Percentiles rank a stretch among this genome's conserved stretches.
phyloP scores from a whole-genome alignment of 495 filamentous ascomycete genomes.

The Podospora comata region DNA sequence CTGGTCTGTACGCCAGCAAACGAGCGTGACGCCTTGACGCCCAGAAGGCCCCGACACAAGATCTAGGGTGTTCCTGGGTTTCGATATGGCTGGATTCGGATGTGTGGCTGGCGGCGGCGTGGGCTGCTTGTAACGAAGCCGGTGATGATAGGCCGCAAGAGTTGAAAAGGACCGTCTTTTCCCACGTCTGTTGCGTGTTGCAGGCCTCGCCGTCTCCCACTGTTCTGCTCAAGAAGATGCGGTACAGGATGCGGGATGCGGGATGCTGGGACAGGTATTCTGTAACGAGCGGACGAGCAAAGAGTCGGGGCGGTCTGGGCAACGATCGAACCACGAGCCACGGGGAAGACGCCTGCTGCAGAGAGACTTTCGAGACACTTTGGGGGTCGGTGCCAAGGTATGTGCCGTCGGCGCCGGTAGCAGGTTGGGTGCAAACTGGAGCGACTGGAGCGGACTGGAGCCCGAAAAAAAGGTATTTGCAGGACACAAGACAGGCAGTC shows the following conservation, averaged over 20 bases:
- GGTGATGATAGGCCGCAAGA: slow-evolving; percentile 18
- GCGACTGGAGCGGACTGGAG: background rate
- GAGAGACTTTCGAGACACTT: slow-evolving; percentile 9
- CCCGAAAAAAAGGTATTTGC: slow-evolving; percentile 10
- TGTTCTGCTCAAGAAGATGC: background rate
- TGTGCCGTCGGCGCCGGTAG: slow-evolving; percentile 16
- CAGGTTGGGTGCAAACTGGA: slow-evolving; percentile 4
- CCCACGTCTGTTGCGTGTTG: slow-evolving; percentile 20
- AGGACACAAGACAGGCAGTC: slow-evolving; percentile 10
- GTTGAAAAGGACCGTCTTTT: slow-evolving; percentile 14
- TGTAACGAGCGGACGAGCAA: slow-evolving; percentile 3
- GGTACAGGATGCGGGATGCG: slow-evolving; percentile 2
- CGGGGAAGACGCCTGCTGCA: slow-evolving; percentile 13
- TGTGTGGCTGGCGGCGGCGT: slow-evolving; percentile 29
- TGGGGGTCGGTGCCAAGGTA: slow-evolving; percentile 15
- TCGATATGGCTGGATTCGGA: slow-evolving; percentile 18
- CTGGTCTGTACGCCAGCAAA: slow-evolving; percentile 8
- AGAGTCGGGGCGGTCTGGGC: background rate
- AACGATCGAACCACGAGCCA: slow-evolving; percentile 11
- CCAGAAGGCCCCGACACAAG: slow-evolving; percentile 16
- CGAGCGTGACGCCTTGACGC: slow-evolving; percentile 25
- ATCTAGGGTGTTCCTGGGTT: slow-evolving; percentile 19
- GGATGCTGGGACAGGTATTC: slow-evolving; percentile 7
- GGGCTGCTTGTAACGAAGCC: slow-evolving; percentile 17
- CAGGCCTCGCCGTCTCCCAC: slow-evolving; percentile 12